Conservation (phyloP, 495 filamentous ascomycete genomes). For the Cercophora scortea region DNA sequence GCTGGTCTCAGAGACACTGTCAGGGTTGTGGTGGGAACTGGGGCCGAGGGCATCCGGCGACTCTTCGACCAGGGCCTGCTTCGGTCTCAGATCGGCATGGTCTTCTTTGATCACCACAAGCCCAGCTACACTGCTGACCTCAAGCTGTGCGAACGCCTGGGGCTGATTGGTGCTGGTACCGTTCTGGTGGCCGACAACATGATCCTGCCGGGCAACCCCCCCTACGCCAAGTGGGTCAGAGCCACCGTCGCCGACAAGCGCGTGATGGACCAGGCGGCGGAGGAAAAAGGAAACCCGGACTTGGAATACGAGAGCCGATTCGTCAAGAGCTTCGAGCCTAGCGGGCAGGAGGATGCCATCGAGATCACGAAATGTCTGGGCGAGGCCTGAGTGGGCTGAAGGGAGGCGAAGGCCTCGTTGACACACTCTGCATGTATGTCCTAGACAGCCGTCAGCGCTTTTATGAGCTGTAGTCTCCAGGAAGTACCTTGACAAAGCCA, state of each 20-base stretch:
- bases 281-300: slow-evolving; percentile 56
- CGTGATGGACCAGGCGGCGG: slow-evolving; percentile 24
- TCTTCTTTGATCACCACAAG: slow-evolving; percentile 74
- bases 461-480: too few species aligned
- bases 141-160: slow-evolving; percentile 63
- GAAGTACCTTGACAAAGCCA: too few species aligned
- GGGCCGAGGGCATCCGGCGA: slow-evolving; percentile 49
- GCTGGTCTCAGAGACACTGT: slow-evolving; percentile 62
- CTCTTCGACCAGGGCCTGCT: slow-evolving; percentile 45
- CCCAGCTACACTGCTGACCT: slow-evolving; percentile 61
- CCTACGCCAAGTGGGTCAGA: slow-evolving; percentile 60
- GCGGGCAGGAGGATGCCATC: slow-evolving; percentile 58
- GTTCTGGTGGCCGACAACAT: slow-evolving; percentile 70
- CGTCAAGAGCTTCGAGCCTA: slow-evolving; percentile 59
- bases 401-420: too few species aligned
- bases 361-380: slow-evolving; percentile 62
- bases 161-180: slow-evolving; percentile 51
- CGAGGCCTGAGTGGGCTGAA: slow-evolving; percentile 4
- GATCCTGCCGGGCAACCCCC: slow-evolving; percentile 65
- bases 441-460: too few species aligned
- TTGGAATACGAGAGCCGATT: slow-evolving; percentile 61
- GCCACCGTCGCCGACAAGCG: slow-evolving; percentile 45
- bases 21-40: slow-evolving; percentile 57
- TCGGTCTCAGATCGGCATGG: slow-evolving; percentile 46
- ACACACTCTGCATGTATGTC: too few species aligned